Percentiles rank a stretch among this genome's conserved stretches.
These are phyloP conservation scores for Alternaria conjuncta DNA, from an alignment of 2,329 filamentous ascomycete genomes.

Conservation along the genomic window DNA sequence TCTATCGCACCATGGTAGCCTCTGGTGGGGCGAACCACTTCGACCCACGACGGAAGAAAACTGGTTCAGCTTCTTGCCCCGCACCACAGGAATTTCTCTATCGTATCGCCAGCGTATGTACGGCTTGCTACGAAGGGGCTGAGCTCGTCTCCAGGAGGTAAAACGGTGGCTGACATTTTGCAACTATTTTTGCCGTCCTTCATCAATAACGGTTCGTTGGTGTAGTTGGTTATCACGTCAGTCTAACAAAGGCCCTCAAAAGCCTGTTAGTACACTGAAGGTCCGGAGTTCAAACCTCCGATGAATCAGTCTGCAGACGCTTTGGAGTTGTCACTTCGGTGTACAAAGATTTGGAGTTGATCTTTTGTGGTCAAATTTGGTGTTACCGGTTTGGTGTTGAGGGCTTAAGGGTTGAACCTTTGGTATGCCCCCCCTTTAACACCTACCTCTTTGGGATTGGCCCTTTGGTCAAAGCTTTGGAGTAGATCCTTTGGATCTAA, in stretches of 20 bases:
- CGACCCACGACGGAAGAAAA: not conserved
- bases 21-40: not conserved
- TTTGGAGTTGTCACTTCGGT: too few relatives aligned
- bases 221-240: constrained; percentile 58
- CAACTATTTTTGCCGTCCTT: not conserved
- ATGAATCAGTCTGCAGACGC: not conserved
- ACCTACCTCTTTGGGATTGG: not conserved
- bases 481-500: not conserved
- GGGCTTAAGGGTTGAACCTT: not conserved
- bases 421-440: not conserved
- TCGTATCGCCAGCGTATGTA: not conserved
- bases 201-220: constrained; percentile 38
- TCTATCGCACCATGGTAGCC: not conserved
- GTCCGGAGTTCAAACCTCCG: constrained; percentile 20
- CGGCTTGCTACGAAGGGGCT: not conserved
- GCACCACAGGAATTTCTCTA: not conserved
- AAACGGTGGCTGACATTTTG: not conserved
- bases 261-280: constrained; percentile 17
- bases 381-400: not conserved
- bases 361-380: not conserved
- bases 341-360: too few relatives aligned
- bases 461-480: not conserved
- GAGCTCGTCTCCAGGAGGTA: not conserved
- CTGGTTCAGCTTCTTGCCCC: not conserved
- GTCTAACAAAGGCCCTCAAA: constrained; percentile 47